Evolutionary conservation across 768 basidiomycete genomes (phyloP), one percentile per base, ranked within the genome.

Genomic region (Leccinum rimulosum): DNA sequence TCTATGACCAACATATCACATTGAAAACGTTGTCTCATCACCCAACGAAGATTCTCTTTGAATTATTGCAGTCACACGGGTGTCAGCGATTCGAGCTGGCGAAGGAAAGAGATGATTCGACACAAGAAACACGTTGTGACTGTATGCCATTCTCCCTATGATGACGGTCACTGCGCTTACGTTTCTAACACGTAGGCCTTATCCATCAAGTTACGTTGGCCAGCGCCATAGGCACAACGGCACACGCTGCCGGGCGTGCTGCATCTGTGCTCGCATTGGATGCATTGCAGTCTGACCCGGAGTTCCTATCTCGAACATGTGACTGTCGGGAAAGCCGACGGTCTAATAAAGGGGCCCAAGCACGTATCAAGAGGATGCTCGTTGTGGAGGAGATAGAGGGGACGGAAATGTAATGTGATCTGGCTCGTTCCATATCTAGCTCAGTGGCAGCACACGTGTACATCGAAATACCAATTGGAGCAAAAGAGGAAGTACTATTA

Each of bases 1-100:
- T 94, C 70, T 91, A 86, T 66, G 85, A 92, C 71, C 80, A 80
- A 62, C 84, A 92, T 62, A 82, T 93, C 70, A 84, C 84, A 28
- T 75, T 91, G 57, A 82, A 84, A 65, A 90, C 86, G 33, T 76
- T 92, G 19, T 83, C 88, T 4, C 83, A 85, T 63, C 90, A 93
- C 70, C 92, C 91, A 2, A 89, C 87, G 27, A 88, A 88, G 67
- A 76, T 84, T 54, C 77, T 93, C 12, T 85, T 86, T 55, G 90
- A 93, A 66, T 69, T 90, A 28, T 75, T 92, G 54, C 88, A 92
- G 66, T 80, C 83, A 30, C 81, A 86, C 63, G 86, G 87, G 47
- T 91, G 91, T 65, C 85, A 84, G 53, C 74, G 80, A 57, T 87
- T 91, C 58, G 77, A 82, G 58, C 79, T 89, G 49, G 68, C 76